phyloP scores from a whole-genome alignment of 371 early-diverging fungal genomes.

The Apophysomyces sp. region DNA sequence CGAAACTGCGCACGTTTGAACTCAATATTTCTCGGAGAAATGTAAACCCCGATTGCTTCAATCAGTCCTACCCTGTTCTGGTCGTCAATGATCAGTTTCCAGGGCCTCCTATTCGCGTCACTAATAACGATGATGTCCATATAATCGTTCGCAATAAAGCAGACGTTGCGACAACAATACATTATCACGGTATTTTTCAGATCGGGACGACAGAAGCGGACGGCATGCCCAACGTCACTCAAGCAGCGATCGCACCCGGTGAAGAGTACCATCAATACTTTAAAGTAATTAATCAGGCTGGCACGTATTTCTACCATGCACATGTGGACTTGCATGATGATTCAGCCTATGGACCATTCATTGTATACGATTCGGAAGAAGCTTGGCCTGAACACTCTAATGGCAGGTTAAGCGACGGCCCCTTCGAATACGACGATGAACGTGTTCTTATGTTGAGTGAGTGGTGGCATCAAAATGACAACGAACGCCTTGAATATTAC shows the following conservation, averaged over 20 bases:
- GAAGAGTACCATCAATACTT: slow-evolving; percentile 27
- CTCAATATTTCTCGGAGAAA: slow-evolving; percentile 8
- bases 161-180: slow-evolving; percentile 17
- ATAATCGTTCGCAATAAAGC: slow-evolving; percentile 30
- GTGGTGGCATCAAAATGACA: slow-evolving; percentile 38
- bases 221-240: slow-evolving; percentile 45
- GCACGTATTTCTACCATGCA: slow-evolving; percentile 52
- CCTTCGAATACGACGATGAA: slow-evolving; percentile 46
- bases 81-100: slow-evolving; percentile 44
- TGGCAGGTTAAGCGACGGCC: slow-evolving; percentile 24
- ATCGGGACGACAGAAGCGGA: slow-evolving; percentile 36
- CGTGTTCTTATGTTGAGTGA: slow-evolving; percentile 38
- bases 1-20: slow-evolving; percentile 13
- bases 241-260: slow-evolving; percentile 35
- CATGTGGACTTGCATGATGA: slow-evolving; percentile 42
- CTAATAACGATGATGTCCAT: slow-evolving; percentile 27
- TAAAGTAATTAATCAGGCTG: slow-evolving; percentile 28
- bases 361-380: slow-evolving; percentile 39
- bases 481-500: slow-evolving; percentile 21
- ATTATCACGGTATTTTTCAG: slow-evolving; percentile 47
- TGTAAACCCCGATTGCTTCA: slow-evolving; percentile 31
- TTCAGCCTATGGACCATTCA: slow-evolving; percentile 38
- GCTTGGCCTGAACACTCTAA: slow-evolving; percentile 17
- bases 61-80: slow-evolving; percentile 4
- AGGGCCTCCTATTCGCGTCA: slow-evolving; percentile 38